Conservation (phyloP, 768 basidiomycete species). For the Strobilomyces confusus region DNA sequence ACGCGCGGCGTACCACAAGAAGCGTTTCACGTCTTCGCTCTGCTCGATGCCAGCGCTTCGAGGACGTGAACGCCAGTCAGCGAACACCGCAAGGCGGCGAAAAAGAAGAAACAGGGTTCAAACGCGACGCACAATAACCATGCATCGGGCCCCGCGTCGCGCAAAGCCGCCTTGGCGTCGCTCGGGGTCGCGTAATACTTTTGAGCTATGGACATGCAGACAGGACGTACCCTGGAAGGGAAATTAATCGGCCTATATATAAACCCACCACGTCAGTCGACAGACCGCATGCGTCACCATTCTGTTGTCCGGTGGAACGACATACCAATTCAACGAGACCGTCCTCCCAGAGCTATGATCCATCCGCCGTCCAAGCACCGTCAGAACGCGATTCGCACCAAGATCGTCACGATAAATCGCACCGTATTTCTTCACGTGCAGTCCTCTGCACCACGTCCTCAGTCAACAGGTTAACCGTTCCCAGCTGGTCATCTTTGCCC, state of each 20-base stretch:
- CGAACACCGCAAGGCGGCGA: too few species aligned
- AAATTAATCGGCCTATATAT: conserved; percentile 59
- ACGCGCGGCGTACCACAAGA: conserved; percentile 53
- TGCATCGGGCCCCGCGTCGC: conserved; percentile 23
- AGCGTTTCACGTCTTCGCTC: conserved; percentile 65
- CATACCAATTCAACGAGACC: conserved; percentile 62
- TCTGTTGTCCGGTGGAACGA: neutral
- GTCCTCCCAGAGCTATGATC: conserved; percentile 47
- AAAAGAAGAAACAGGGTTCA: neutral
- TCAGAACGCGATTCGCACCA: neutral
- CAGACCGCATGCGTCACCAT: neutral
- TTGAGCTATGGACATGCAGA: conserved; percentile 20
- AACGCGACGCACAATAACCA: conserved; percentile 49
- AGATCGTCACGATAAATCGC: conserved; percentile 21
- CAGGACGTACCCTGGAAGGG: conserved; percentile 48
- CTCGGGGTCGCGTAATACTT: conserved; percentile 45
- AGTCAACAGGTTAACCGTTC: conserved; percentile 64
- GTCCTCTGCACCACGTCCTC: conserved; percentile 57
- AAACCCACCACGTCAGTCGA: neutral
- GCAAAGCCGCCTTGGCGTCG: conserved; percentile 42
- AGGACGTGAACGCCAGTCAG: too few species aligned
- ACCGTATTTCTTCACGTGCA: conserved; percentile 56
- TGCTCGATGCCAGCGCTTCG: conserved; percentile 69
- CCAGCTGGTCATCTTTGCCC: conserved; percentile 62
- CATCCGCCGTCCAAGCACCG: neutral